Evolutionary conservation across 768 basidiomycete species (phyloP), one percentile per base, ranked within the genome.

Genomic region (Floccularia luteovirens): DNA sequence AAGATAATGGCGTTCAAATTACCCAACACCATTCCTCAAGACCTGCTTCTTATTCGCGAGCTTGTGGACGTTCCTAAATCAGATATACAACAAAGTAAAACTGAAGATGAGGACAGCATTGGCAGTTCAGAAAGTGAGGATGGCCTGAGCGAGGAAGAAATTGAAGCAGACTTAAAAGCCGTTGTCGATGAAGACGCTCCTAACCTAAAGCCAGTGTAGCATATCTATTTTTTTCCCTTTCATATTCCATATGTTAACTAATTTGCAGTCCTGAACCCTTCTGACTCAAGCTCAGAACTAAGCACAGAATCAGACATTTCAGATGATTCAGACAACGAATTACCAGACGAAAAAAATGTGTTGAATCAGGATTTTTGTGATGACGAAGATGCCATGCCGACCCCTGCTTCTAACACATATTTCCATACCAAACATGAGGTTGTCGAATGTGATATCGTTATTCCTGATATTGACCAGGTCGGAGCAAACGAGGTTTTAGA

Each of bases 371-470:
- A 72, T 31, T 47, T 64, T 14, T 77, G 79, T 17, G 80, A 77
- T 23, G 79, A 77, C 5, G 79, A 77, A 22, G 79, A 77, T 17
- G 53, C 58, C 23, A 66, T 66, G 1, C 57, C 63, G 19, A 52
- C 53, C 20, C 51, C 64, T 2, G 48, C 66, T 4, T 53, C 74
- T 4, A 58, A 57, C 13, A 55, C 64, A 1, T 73, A 75, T 51
- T 64, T 78, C 37, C 69, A 70, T 41, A 87, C 87, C 2, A 81
- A 79, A 62, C 79, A 90, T 49, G 87, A 90, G 59, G 45, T 82
- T 8, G 34, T 63, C 23, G 79, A 82, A n/a, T 49, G 64, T 16
- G 70, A 77, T 17, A 62, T 90, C 39, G 58, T 60, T 16, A 57
- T 82, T 39, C 90, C 89, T 12, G 68, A 78, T 10, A 63, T 87